Evolutionary conservation across 164 flowering plant species (phyloP).

Genomic region (Cinnamomum micranthum): DNA sequence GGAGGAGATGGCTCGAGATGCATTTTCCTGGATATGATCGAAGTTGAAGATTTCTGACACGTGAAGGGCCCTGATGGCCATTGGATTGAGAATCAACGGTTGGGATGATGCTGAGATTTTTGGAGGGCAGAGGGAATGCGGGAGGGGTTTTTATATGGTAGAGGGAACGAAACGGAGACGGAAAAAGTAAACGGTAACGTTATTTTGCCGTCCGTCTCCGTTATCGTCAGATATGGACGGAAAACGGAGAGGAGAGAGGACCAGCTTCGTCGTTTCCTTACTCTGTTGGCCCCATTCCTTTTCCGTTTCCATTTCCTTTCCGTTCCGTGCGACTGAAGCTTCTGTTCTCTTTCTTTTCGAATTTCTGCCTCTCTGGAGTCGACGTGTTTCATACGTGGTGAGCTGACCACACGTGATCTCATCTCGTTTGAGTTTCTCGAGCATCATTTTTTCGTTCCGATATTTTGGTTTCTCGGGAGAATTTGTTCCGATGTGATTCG

Average conservation of each 20-base stretch:
- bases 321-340: background rate
- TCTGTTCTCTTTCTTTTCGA: too few relatives aligned
- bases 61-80: conserved; percentile 74
- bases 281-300: background rate
- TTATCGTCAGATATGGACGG: background rate
- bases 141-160: conserved; percentile 3
- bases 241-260: background rate
- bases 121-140: background rate
- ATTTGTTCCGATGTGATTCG: too few relatives aligned
- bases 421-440: too few relatives aligned
- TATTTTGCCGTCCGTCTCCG: background rate
- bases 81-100: conserved; percentile 8
- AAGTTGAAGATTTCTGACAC: conserved; percentile 64
- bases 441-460: too few relatives aligned
- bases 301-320: background rate
- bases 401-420: background rate
- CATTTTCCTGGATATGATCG: conserved; percentile 40
- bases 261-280: background rate
- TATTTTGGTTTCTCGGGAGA: too few relatives aligned
- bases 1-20: conserved; percentile 23
- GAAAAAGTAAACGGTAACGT: background rate
- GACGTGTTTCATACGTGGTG: background rate
- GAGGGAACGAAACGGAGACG: background rate
- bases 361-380: background rate
- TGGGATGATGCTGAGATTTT: background rate